A percentile compares a stretch with the other conserved stretches of the same genome.
Evolutionary conservation across 2,329 filamentous ascomycete species (phyloP).

Genomic region (Annulohypoxylon truncatum): DNA sequence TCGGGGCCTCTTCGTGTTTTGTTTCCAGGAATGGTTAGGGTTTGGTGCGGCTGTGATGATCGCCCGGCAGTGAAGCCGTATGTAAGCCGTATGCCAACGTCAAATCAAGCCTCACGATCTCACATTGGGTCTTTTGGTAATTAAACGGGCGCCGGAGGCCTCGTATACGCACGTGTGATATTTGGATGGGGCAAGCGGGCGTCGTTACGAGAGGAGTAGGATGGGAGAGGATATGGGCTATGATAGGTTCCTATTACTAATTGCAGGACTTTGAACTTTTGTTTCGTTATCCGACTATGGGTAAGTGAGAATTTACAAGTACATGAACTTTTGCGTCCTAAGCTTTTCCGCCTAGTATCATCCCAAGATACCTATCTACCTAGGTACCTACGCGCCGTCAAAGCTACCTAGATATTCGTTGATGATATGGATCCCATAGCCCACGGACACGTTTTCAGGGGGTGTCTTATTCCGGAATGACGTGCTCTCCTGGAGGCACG

Average conservation of each 20-base stretch:
- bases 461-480: constrained; percentile 44
- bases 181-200: neutral
- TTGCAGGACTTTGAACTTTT: neutral
- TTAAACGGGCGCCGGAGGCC: neutral
- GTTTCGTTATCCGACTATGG: neutral
- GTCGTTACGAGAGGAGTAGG: neutral
- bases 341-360: neutral
- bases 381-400: neutral
- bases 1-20: constrained; percentile 11
- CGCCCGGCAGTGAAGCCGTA: neutral
- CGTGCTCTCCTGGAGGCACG: constrained; percentile 46
- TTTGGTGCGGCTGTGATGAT: constrained; percentile 15
- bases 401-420: neutral
- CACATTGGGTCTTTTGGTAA: neutral
- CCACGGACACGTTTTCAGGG: neutral
- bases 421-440: neutral
- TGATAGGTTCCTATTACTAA: constrained; percentile 9
- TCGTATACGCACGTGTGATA: neutral
- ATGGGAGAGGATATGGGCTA: neutral
- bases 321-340: constrained; percentile 1
- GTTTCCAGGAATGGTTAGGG: neutral
- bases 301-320: neutral
- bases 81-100: neutral
- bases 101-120: neutral
- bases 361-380: neutral